Base-by-base conservation (phyloP, 2,329 filamentous ascomycete species). In the Botrytis paeoniae region DNA sequence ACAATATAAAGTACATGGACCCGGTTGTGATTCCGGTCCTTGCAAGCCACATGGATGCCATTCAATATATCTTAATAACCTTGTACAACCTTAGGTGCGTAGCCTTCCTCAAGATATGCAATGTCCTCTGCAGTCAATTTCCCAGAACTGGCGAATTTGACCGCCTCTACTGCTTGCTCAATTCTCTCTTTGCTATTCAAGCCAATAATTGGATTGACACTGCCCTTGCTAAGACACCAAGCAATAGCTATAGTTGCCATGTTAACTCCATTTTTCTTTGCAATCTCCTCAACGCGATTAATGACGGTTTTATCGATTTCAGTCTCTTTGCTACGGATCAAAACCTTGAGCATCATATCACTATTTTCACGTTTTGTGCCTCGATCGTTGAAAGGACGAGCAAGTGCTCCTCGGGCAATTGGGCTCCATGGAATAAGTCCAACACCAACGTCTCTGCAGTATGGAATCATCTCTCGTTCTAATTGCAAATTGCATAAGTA, bases 231-330 rank as follows among this genome's bases (percentile, higher is more conserved):
- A 73, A 87, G 73, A 20, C 82, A 81, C 89, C 89, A 91, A 7
- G 88, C 88, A 65, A 87, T 85, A 1, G 88, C 87, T 57, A 91
- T 84, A 73, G 86, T 84, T 61, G 86, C 85, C 88, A 91, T 91
- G 73, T 83, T 87, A 76, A 87, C 84, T 0, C 84, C 85, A 76
- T 85, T 85, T 82, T 87, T 89, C 77, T 85, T 84, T 5, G 88
- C 86, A 59, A 90, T 75, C 78, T 89, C 84, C 80, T 89, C 85
- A 9, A 90, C 86, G 0, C 87, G 83, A 3, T 72, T 71, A 43
- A 79, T 77, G n/a, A 80, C 73, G 18, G 60, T 64, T 69, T 78
- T 76, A 51, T 81, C 81, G 22, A 78, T 79, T 71, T 79, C 77
- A 16, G 75, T 79, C 69, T 78, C 76, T 41, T 74, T 76, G 32